phyloP scores from a whole-genome alignment of 768 basidiomycete species.

The Suillus sp. region DNA sequence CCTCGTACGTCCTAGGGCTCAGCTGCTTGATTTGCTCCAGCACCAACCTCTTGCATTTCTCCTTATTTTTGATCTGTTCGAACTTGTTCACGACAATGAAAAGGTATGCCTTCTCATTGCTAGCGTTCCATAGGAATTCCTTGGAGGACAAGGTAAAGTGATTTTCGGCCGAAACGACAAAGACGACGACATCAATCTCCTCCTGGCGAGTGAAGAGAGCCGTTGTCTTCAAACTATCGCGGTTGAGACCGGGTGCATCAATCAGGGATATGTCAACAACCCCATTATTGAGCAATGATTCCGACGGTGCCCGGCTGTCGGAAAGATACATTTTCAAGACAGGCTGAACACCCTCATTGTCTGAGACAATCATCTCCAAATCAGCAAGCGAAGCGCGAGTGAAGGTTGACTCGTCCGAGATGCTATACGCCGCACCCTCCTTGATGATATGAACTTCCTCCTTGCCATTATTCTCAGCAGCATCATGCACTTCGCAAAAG shows the following conservation, averaged over 20 bases:
- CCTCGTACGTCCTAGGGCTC: constrained; percentile 89
- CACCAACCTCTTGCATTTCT: constrained; percentile 83
- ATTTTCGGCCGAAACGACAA: constrained; percentile 97
- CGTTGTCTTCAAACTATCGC: constrained; percentile 93
- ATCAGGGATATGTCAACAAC: constrained; percentile 98
- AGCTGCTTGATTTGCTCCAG: constrained; percentile 93
- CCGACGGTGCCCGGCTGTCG: constrained; percentile 74
- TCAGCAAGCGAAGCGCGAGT: constrained; percentile 64
- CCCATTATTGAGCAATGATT: constrained; percentile 91
- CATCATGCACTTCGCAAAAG: constrained; percentile 96
- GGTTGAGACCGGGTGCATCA: constrained; percentile 96
- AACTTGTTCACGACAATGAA: constrained; percentile 99
- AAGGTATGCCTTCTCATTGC: constrained; percentile 95
- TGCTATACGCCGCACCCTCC: constrained; percentile 66
- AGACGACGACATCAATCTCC: constrained; percentile 98
- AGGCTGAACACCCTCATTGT: constrained; percentile 54
- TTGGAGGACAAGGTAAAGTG: constrained; percentile 96
- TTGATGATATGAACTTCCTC: constrained; percentile 89
- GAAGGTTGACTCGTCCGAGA: constrained; percentile 75
- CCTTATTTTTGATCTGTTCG: constrained; percentile 94
- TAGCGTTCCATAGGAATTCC: constrained; percentile 91
- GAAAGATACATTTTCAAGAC: constrained; percentile 88
- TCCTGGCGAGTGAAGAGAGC: constrained; percentile 94
- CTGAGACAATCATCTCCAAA: constrained; percentile 76
- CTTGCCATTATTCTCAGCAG: constrained; percentile 71